Percentiles rank a stretch among this genome's conserved stretches.
phyloP scores from a whole-genome alignment of 1,139 yeast genomes.

The Sugiyamaella novakii region DNA sequence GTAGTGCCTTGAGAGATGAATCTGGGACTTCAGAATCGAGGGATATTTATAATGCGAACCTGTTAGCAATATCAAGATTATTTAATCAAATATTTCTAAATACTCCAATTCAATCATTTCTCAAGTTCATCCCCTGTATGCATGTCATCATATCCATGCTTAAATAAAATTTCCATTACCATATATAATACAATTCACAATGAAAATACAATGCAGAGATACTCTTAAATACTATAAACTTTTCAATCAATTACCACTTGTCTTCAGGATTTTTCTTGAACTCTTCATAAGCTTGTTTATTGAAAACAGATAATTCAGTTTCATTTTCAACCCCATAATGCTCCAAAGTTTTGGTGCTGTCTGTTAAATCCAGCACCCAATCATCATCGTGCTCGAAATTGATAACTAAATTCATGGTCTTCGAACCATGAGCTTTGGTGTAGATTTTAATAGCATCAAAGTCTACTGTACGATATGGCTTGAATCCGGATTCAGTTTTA shows the following conservation, averaged over 20 bases:
- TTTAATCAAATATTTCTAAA: no score
- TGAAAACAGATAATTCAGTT: constrained; percentile 84
- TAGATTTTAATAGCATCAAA: constrained; percentile 82
- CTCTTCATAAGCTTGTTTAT: constrained; percentile 61
- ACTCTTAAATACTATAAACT: neutral
- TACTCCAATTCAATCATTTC: no score
- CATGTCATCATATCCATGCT: no score
- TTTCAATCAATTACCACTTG: constrained; percentile 88
- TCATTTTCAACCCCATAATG: constrained; percentile 83
- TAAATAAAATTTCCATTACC: no score
- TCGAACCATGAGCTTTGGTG: constrained; percentile 93
- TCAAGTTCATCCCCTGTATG: no score
- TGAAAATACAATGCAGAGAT: neutral
- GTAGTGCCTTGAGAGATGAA: no score
- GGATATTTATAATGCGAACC: no score
- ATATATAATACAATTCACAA: no score
- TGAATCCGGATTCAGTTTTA: constrained; percentile 63
- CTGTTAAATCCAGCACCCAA: constrained; percentile 56
- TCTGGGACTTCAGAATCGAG: no score
- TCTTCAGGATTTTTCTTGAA: constrained; percentile 85
- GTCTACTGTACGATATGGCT: constrained; percentile 81
- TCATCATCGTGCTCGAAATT: constrained; percentile 80
- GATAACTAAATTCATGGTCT: constrained; percentile 88
- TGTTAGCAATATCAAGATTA: no score
- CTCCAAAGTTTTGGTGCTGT: constrained; percentile 50